Conservation (phyloP, 2,329 filamentous ascomycete species). For the Neoascochyta sp. region DNA sequence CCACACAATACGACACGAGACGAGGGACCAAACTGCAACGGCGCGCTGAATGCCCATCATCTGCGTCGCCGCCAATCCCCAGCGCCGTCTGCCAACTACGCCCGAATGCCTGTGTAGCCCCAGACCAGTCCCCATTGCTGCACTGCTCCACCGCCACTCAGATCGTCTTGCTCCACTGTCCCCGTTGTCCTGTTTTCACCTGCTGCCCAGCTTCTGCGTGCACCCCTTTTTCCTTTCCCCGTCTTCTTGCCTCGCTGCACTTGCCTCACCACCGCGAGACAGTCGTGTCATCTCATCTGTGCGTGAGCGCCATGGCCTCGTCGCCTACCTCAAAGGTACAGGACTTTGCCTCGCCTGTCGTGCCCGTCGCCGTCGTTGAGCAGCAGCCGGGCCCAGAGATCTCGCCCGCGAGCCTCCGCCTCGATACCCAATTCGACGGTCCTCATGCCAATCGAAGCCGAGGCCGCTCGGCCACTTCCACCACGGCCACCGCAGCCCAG, state of each 20-base stretch:
- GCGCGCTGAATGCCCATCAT: too few relatives aligned
- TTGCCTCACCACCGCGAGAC: constrained; percentile 1
- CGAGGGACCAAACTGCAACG: too few relatives aligned
- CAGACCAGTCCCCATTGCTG: too few relatives aligned
- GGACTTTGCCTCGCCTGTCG: constrained; percentile 30
- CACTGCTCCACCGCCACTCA: too few relatives aligned
- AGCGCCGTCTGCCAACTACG: too few relatives aligned
- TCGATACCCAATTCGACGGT: constrained; percentile 27
- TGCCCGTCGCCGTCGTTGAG: constrained; percentile 9
- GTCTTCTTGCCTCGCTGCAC: background rate
- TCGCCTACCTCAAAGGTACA: constrained; percentile 27
- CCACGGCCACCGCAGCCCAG: constrained; percentile 27
- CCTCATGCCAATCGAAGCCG: constrained; percentile 14
- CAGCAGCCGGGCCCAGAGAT: constrained; percentile 7
- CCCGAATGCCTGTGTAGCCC: too few relatives aligned
- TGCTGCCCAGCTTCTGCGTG: background rate
- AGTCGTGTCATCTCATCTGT: constrained; percentile 1
- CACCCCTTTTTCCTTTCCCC: background rate
- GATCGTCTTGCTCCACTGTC: too few relatives aligned
- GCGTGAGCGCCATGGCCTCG: constrained; percentile 27
- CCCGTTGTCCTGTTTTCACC: background rate
- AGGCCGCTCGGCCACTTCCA: constrained; percentile 22
- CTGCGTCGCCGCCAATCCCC: too few relatives aligned
- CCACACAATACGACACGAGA: too few relatives aligned
- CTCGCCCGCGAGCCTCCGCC: constrained; percentile 12